phyloP scores from a whole-genome alignment of 225 moss, liverwort and hornwort species.

The Polytrichum formosum region DNA sequence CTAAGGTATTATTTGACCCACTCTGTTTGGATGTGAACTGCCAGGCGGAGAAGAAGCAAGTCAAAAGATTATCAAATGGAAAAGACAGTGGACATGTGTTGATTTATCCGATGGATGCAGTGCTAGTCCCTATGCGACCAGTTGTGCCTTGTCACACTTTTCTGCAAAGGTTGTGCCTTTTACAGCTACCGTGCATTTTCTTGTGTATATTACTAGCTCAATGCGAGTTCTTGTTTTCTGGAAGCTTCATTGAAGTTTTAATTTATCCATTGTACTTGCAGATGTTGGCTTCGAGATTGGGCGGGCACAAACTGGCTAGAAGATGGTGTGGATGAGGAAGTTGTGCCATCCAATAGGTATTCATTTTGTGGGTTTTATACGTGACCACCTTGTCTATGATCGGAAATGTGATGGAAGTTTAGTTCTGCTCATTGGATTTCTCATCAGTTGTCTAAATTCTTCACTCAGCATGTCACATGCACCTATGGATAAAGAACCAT shows the following conservation, averaged over 20 bases:
- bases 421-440: too few species aligned
- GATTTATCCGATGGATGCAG: constrained; percentile 91
- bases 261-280: constrained; percentile 29
- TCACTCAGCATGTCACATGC: too few species aligned
- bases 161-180: constrained; percentile 61
- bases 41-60: constrained; percentile 29
- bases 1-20: background rate
- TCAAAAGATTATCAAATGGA: constrained; percentile 20
- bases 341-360: constrained; percentile 30
- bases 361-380: background rate
- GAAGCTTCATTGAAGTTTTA: constrained; percentile 5
- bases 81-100: constrained; percentile 56
- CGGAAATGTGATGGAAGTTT: too few species aligned
- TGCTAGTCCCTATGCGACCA: constrained; percentile 85
- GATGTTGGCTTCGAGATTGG: constrained; percentile 98
- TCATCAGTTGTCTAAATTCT: too few species aligned
- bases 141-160: constrained; percentile 68
- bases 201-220: too few species aligned
- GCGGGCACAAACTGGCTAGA: constrained; percentile 95
- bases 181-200: too few species aligned
- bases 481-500: too few species aligned
- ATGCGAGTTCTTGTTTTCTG: background rate
- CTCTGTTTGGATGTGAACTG: background rate
- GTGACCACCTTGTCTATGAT: too few species aligned
- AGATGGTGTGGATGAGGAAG: constrained; percentile 57